Evolutionary conservation across 2,329 filamentous ascomycete genomes (phyloP), one percentile per base, ranked within the genome.

Genomic region (Pseudocercospora musae): DNA sequence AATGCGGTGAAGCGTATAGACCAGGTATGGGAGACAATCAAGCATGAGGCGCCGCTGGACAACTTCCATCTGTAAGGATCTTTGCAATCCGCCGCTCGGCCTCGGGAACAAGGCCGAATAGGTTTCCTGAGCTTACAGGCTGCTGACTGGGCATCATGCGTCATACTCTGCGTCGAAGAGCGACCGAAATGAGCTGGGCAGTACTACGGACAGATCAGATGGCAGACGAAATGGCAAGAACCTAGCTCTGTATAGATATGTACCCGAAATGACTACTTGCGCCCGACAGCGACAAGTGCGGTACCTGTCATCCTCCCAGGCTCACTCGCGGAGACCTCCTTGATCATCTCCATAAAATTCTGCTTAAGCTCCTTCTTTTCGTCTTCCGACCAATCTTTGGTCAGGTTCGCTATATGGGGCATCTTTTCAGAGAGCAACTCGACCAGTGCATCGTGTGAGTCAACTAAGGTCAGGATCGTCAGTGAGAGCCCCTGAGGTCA

Each of bases 11-110:
- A 71, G 66, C 65, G 62, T 62, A 76, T 77, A 61, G 73, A 76
- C 59, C 65, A 62, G 27, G 33, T 76, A 10, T 77, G 75, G 75
- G 66, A 75, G 62, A 71, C 62, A 18, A 69, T 77, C 54, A 70
- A 74, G 66, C 62, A 73, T 50, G 74, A 74, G 29, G 75, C 75
- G 11, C 74, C 75, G 11, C 64, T 74, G 3, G 74, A 77, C 63
- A 76, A 75, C 62, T 74, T 60, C 52, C 64, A 71, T 46, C 49
- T 23, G 7, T 48, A 23, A 25, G 44, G 7, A n/a, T 40, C 5
- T 40, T 18, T 4, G 8, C 15, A 40, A 40, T 40, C 4, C 37
- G 7, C 37, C 31, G 11, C 37, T 18, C 37, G 18, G 13, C 37
- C 37, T 37, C 33, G 13, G 37, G 13, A 6, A 40, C 37, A 18